These are phyloP conservation scores for Cicer chorassanicum DNA, from an alignment of 306 rosid genomes.

Conservation along the genomic window DNA sequence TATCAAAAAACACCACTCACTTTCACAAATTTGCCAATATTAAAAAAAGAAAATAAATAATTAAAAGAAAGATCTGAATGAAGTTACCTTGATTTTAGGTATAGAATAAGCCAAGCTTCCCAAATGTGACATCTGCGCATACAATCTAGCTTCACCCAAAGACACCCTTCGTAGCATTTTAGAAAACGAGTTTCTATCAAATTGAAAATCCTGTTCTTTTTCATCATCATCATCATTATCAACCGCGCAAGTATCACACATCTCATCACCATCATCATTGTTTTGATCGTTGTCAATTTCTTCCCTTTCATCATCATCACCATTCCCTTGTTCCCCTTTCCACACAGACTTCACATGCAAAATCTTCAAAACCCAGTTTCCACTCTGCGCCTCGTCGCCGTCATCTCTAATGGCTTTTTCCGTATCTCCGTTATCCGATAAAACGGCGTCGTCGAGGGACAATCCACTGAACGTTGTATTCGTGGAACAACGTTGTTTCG, in stretches of 20 bases:
- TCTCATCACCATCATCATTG: conserved; percentile 43
- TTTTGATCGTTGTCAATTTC: conserved; percentile 27
- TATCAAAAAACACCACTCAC: not conserved
- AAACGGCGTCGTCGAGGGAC: conserved; percentile 74
- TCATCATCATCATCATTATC: conserved; percentile 50
- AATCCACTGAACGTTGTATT: conserved; percentile 54
- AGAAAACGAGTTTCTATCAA: conserved; percentile 73
- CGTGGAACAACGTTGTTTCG: conserved; percentile 47
- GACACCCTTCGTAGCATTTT: conserved; percentile 83
- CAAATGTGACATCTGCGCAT: conserved; percentile 86
- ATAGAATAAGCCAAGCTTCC: conserved; percentile 80
- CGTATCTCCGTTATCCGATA: conserved; percentile 51
- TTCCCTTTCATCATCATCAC: conserved; percentile 33
- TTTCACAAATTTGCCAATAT: not conserved
- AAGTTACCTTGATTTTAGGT: conserved; percentile 70
- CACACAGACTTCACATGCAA: conserved; percentile 68
- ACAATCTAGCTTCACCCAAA: conserved; percentile 73
- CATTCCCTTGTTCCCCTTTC: conserved; percentile 54
- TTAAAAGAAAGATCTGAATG: conserved; percentile 5
- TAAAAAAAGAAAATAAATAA: not conserved
- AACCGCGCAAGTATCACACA: conserved; percentile 61
- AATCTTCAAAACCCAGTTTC: conserved; percentile 84
- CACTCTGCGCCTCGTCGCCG: conserved; percentile 47
- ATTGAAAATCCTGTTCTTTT: conserved; percentile 39
- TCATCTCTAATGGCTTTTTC: conserved; percentile 40